phyloP scores from a whole-genome alignment of 768 basidiomycete species.

The Tulasnella sp. region DNA sequence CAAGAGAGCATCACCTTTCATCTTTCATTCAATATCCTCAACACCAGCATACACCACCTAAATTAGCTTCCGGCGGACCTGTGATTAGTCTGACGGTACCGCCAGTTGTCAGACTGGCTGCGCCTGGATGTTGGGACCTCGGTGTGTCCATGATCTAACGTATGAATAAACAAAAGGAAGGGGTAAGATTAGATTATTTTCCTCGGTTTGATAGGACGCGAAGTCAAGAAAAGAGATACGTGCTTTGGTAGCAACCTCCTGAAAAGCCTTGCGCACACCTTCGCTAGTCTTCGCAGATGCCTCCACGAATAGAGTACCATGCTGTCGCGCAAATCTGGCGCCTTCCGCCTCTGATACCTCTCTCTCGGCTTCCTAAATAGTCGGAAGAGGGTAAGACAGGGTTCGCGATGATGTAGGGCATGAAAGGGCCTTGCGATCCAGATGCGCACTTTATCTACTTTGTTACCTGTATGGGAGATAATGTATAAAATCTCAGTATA shows the following conservation, averaged over 20 bases:
- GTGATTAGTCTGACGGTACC: constrained; percentile 13
- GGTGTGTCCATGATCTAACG: constrained; percentile 57
- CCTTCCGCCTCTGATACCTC: constrained; percentile 76
- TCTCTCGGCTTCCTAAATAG: constrained; percentile 68
- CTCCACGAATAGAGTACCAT: constrained; percentile 81
- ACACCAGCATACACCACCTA: constrained; percentile 16
- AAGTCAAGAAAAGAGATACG: constrained; percentile 15
- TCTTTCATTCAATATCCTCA: no score
- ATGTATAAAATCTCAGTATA: no score
- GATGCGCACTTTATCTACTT: constrained; percentile 68
- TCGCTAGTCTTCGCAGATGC: constrained; percentile 86
- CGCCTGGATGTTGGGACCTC: constrained; percentile 27
- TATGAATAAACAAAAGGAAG: no score
- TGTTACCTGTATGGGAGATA: constrained; percentile 41
- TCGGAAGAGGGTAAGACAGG: neutral
- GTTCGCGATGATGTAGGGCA: neutral
- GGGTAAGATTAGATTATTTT: no score
- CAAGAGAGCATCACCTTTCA: no score
- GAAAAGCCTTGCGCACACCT: constrained; percentile 66
- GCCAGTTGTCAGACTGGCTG: constrained; percentile 8
- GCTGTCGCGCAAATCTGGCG: constrained; percentile 63
- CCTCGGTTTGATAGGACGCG: no score
- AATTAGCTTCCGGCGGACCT: constrained; percentile 2
- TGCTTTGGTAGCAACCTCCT: constrained; percentile 70
- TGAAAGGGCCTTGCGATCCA: neutral